These are phyloP conservation scores for Quercus ilex DNA, from an alignment of 306 rosid genomes.

Conservation along the genomic window DNA sequence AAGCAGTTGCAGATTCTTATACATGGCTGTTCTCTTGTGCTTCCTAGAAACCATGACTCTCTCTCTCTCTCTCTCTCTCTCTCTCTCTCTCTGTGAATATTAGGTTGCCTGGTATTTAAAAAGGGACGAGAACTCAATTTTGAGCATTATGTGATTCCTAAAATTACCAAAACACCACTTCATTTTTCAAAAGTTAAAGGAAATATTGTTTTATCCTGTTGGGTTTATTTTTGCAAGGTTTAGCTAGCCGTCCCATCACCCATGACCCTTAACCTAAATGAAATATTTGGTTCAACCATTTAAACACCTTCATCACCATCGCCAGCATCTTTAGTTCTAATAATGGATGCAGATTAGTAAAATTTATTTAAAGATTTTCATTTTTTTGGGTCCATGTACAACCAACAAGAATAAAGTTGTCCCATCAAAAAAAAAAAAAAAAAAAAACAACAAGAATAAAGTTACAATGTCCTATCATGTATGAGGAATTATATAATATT, in stretches of 20 bases:
- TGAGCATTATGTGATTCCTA: neutral
- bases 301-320: neutral
- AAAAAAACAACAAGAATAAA: too few relatives aligned
- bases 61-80: conserved; percentile 6
- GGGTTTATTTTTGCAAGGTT: neutral
- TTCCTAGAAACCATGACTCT: conserved; percentile 50
- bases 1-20: conserved; percentile 53
- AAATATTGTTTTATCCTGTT: neutral
- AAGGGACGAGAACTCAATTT: conserved; percentile 32
- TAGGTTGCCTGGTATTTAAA: conserved; percentile 23
- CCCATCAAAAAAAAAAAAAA: too few relatives aligned
- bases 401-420: neutral
- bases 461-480: too few relatives aligned
- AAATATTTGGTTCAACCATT: neutral
- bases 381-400: neutral
- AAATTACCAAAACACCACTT: neutral
- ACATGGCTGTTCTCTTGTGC: conserved; percentile 43
- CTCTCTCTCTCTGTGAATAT: conserved; percentile 12
- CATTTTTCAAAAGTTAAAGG: neutral
- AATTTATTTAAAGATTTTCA: neutral
- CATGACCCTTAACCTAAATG: neutral
- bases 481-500: too few relatives aligned
- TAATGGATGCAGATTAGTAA: neutral
- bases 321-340: neutral
- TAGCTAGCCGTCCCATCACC: neutral